Conservation (phyloP, 148 eudicot species). For the Vaccinium myrtillus region DNA sequence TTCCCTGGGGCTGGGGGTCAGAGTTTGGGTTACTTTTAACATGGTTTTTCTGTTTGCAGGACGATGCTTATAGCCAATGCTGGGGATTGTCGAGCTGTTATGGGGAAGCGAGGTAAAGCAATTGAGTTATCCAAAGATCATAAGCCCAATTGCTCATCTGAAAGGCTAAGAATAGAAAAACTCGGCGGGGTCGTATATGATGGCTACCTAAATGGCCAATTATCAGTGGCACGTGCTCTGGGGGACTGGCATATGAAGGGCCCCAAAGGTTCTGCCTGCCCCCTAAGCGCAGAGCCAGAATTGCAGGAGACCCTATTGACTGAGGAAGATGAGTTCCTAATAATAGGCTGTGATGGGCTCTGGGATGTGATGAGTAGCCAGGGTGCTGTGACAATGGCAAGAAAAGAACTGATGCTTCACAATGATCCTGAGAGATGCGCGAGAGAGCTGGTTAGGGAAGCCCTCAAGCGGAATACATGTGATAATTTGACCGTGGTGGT, state of each 20-base stretch:
- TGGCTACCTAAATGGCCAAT: slow-evolving; percentile 85
- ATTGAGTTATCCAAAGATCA: slow-evolving; percentile 81
- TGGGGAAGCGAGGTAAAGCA: slow-evolving; percentile 78
- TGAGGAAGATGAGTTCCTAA: slow-evolving; percentile 76
- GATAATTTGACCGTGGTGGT: slow-evolving; percentile 74
- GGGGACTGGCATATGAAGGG: slow-evolving; percentile 98
- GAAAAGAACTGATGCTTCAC: slow-evolving; percentile 72
- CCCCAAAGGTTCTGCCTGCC: slow-evolving; percentile 59
- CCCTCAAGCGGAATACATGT: slow-evolving; percentile 63
- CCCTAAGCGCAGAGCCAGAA: slow-evolving; percentile 81
- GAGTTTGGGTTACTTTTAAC: background rate
- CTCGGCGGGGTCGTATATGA: slow-evolving; percentile 82
- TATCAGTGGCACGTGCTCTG: slow-evolving; percentile 82
- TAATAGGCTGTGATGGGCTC: slow-evolving; percentile 84
- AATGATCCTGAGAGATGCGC: slow-evolving; percentile 82
- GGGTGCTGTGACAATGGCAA: slow-evolving; percentile 64
- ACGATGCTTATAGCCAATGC: slow-evolving; percentile 62
- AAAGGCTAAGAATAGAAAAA: slow-evolving; percentile 61
- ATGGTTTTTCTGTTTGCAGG: slow-evolving; percentile 32
- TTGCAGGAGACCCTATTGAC: slow-evolving; percentile 56
- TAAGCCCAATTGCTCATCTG: slow-evolving; percentile 69
- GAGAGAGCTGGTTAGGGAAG: slow-evolving; percentile 74
- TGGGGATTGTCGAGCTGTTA: slow-evolving; percentile 86
- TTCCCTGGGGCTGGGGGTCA: background rate
- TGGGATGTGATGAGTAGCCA: slow-evolving; percentile 99